Conservation (phyloP, 2,329 filamentous ascomycete genomes). For the Aspergillus sp. region DNA sequence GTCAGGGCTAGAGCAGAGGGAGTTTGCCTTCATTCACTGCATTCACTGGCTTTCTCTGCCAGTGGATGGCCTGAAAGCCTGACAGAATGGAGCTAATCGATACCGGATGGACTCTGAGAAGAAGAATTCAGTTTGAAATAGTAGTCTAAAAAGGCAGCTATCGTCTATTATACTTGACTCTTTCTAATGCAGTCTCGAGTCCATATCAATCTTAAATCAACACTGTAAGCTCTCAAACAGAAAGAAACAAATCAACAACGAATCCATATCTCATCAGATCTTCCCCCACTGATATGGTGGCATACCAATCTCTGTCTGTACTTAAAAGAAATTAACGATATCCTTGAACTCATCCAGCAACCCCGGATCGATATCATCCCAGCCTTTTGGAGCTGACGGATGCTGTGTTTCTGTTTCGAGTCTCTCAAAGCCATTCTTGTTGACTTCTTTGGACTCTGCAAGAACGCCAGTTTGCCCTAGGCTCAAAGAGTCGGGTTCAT, state of each 20-base stretch:
- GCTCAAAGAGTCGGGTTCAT: background rate
- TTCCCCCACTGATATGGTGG: background rate
- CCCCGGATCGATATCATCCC: conserved; percentile 34
- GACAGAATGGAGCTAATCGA: background rate
- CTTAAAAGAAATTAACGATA: conserved; percentile 35
- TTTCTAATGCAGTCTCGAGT: too few relatives aligned
- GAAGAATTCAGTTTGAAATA: background rate
- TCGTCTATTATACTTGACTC: too few relatives aligned
- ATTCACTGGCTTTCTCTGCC: too few relatives aligned
- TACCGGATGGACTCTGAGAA: background rate
- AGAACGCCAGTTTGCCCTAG: too few relatives aligned
- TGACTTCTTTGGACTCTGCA: too few relatives aligned
- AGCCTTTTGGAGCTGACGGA: conserved; percentile 9
- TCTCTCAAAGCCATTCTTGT: background rate
- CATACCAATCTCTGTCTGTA: background rate
- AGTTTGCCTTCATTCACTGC: too few relatives aligned
- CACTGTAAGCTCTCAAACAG: background rate
- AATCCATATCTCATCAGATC: background rate
- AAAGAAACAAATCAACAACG: background rate
- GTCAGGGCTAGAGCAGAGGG: too few relatives aligned
- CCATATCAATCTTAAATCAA: background rate
- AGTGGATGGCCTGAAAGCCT: background rate
- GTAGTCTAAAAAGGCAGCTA: background rate
- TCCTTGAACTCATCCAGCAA: conserved; percentile 38
- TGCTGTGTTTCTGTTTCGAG: conserved; percentile 1